These are phyloP conservation scores for Kwoniella dendrophila DNA, from an alignment of 768 basidiomycete species.

Conservation along the genomic window DNA sequence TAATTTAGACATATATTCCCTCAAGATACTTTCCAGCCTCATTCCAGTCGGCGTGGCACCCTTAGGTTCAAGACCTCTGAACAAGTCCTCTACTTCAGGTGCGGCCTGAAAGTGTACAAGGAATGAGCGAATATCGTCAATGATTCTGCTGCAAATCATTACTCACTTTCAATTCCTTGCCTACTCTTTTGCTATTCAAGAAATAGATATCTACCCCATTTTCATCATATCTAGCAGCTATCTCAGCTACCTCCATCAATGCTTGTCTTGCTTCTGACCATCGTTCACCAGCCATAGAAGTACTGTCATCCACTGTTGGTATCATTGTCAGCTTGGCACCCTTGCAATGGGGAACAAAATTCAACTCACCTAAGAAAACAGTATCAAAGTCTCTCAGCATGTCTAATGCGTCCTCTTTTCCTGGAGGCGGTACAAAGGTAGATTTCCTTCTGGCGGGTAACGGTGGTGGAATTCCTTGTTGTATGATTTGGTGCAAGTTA, in stretches of 20 bases:
- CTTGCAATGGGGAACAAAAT: neutral
- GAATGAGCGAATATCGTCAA: too few relatives aligned
- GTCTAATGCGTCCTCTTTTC: slow-evolving; percentile 43
- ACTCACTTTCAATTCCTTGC: slow-evolving; percentile 45
- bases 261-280: slow-evolving; percentile 46
- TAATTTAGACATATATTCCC: slow-evolving; percentile 48
- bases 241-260: slow-evolving; percentile 48
- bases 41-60: slow-evolving; percentile 49
- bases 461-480: slow-evolving; percentile 1
- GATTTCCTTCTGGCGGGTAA: slow-evolving; percentile 14
- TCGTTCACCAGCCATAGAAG: slow-evolving; percentile 48
- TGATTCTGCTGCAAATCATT: too few relatives aligned
- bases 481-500: slow-evolving; percentile 1
- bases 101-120: slow-evolving; percentile 24
- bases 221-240: slow-evolving; percentile 41
- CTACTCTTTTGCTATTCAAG: slow-evolving; percentile 47
- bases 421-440: slow-evolving; percentile 11
- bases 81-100: slow-evolving; percentile 49
- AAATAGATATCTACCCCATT: slow-evolving; percentile 53
- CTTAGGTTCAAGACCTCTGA: slow-evolving; percentile 44
- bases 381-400: slow-evolving; percentile 45
- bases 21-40: slow-evolving; percentile 44
- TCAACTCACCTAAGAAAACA: slow-evolving; percentile 43
- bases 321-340: slow-evolving; percentile 15
- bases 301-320: slow-evolving; percentile 38